phyloP scores from a whole-genome alignment of 257 asterid genomes.

The Ocimum tenuiflorum region DNA sequence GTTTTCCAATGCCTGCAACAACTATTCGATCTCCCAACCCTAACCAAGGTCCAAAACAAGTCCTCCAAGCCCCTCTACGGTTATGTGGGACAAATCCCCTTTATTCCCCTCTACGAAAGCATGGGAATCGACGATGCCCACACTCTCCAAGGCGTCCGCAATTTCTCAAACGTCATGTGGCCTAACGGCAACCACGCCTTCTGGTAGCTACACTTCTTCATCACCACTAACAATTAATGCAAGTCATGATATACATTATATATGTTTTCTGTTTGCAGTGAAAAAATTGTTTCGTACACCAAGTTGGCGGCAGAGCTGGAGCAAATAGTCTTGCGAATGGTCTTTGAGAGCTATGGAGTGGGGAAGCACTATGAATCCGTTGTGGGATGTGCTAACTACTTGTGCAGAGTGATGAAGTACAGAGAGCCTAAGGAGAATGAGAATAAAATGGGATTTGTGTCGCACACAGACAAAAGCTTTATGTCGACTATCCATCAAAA shows the following conservation, averaged over 20 bases:
- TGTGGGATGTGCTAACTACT: conserved; percentile 33
- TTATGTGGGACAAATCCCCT: conserved; percentile 65
- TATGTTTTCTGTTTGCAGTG: conserved; percentile 23
- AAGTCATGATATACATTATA: too few relatives aligned
- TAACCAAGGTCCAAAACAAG: conserved; percentile 52
- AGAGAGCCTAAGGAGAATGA: conserved; percentile 36
- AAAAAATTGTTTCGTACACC: conserved; percentile 34
- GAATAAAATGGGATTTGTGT: conserved; percentile 43
- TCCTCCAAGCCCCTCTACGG: conserved; percentile 64
- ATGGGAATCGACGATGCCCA: conserved; percentile 70
- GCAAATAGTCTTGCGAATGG: conserved; percentile 42
- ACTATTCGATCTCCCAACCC: conserved; percentile 56
- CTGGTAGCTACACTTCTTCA: too few relatives aligned
- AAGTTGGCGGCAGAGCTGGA: conserved; percentile 56
- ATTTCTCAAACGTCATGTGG: conserved; percentile 60
- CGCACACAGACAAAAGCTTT: conserved; percentile 74
- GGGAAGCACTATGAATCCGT: conserved; percentile 42
- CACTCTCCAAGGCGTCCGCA: conserved; percentile 38
- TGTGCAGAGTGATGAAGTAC: conserved; percentile 58
- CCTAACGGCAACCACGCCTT: conserved; percentile 44
- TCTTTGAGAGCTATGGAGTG: conserved; percentile 64
- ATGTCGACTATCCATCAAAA: conserved; percentile 70
- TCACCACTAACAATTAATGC: too few relatives aligned
- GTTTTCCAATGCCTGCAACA: conserved; percentile 33
- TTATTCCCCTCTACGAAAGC: conserved; percentile 65